Conservation (phyloP, 768 basidiomycete genomes). For the Mycena kentingensis region DNA sequence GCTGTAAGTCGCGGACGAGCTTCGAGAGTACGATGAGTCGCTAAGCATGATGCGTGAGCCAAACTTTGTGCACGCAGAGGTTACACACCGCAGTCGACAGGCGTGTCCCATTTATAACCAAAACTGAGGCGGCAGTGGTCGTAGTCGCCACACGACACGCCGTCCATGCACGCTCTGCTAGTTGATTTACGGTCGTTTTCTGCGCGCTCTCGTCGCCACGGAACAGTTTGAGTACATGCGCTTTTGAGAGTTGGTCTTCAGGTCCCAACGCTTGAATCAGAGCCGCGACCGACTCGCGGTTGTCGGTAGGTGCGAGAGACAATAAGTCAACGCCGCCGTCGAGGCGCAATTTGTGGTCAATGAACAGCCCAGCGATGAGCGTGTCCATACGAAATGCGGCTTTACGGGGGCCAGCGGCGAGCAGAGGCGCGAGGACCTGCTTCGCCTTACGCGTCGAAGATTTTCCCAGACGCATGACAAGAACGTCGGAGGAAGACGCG, state of each 20-base stretch:
- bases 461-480: constrained; percentile 36
- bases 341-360: constrained; percentile 40
- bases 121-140: constrained; percentile 5
- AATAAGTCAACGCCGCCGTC: constrained; percentile 43
- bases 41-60: constrained; percentile 25
- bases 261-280: constrained; percentile 43
- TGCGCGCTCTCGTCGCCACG: constrained; percentile 25
- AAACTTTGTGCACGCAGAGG: too few relatives aligned
- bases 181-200: constrained; percentile 14
- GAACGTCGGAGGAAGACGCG: constrained; percentile 35
- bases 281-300: constrained; percentile 37
- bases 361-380: constrained; percentile 40
- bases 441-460: constrained; percentile 4
- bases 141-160: constrained; percentile 38
- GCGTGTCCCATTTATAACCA: too few relatives aligned
- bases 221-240: constrained; percentile 33
- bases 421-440: constrained; percentile 30
- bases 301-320: constrained; percentile 27
- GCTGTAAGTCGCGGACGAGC: constrained; percentile 40
- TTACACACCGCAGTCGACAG: too few relatives aligned
- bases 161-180: constrained; percentile 48
- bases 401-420: constrained; percentile 32
- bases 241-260: constrained; percentile 29
- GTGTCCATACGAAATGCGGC: constrained; percentile 50
- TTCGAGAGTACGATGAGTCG: constrained; percentile 41